Percentiles rank a stretch among this genome's conserved stretches.
Evolutionary conservation across 2,329 filamentous ascomycete genomes (phyloP).

Genomic region (Raffaelea ambrosiae): DNA sequence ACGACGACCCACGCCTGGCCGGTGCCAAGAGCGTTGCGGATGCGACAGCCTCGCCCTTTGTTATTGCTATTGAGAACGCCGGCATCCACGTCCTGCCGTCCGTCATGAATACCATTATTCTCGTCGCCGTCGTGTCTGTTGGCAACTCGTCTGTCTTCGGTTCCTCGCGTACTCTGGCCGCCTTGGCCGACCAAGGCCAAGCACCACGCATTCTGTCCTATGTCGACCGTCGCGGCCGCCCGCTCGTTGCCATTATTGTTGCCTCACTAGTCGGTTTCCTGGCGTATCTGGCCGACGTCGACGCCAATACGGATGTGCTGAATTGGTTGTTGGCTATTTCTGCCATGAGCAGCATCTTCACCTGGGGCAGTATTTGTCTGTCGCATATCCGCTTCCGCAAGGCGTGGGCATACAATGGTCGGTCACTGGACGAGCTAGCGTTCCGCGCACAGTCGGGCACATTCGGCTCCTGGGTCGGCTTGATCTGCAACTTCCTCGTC

Average conservation of each 20-base stretch:
- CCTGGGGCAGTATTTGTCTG: constrained; percentile 79
- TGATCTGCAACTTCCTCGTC: constrained; percentile 66
- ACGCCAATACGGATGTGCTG: constrained; percentile 54
- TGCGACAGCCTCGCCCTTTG: constrained; percentile 77
- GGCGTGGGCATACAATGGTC: constrained; percentile 65
- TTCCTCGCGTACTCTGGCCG: constrained; percentile 80
- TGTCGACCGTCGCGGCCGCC: constrained; percentile 75
- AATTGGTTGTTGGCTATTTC: constrained; percentile 73
- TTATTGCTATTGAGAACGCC: constrained; percentile 82
- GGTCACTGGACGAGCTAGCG: constrained; percentile 66
- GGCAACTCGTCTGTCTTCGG: constrained; percentile 90
- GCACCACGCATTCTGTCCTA: constrained; percentile 71
- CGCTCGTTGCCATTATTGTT: constrained; percentile 61
- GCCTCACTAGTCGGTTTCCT: constrained; percentile 64
- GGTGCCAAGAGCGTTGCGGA: constrained; percentile 49
- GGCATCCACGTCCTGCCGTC: constrained; percentile 74
- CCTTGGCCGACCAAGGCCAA: constrained; percentile 79
- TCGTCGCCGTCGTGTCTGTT: constrained; percentile 82
- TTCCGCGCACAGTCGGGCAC: constrained; percentile 75
- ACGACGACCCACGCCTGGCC: constrained; percentile 56
- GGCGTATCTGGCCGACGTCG: constrained; percentile 64
- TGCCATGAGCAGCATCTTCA: constrained; percentile 66
- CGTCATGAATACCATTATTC: constrained; percentile 91
- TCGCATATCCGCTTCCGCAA: constrained; percentile 84
- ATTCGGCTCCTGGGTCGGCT: constrained; percentile 70